Evolutionary conservation across 2,329 filamentous ascomycete genomes (phyloP).

Genomic region (Fusarium redolens): DNA sequence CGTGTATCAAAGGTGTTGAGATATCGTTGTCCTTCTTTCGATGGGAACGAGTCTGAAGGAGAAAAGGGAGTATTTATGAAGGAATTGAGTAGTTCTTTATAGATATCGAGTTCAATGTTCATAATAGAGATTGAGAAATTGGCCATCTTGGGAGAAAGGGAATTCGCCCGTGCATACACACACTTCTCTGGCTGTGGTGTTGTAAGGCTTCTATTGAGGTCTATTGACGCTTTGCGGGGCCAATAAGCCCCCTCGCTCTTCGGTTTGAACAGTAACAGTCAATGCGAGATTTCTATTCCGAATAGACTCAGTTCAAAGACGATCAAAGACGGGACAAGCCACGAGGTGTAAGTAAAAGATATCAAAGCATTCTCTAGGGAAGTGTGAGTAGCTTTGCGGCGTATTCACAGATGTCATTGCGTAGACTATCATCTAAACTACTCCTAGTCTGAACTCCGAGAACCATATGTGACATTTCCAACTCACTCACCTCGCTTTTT

Average conservation of each 20-base stretch:
- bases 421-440: not conserved
- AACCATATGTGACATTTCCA: not conserved
- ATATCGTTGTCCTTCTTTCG: slow-evolving; percentile 35
- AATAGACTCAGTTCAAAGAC: slow-evolving; percentile 2
- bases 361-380: slow-evolving; percentile 2
- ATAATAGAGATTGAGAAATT: not conserved
- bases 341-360: not conserved
- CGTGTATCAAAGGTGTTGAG: slow-evolving; percentile 35
- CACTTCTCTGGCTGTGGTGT: slow-evolving; percentile 8
- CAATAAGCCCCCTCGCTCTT: slow-evolving; percentile 31
- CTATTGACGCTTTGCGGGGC: slow-evolving; percentile 28
- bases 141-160: not conserved
- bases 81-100: slow-evolving; percentile 32
- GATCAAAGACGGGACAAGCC: slow-evolving; percentile 8
- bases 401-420: slow-evolving; percentile 17
- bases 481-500: slow-evolving; percentile 1
- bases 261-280: slow-evolving; percentile 1
- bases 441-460: not conserved
- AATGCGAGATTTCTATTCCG: not conserved
- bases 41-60: slow-evolving; percentile 42
- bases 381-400: slow-evolving; percentile 3
- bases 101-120: slow-evolving; percentile 15
- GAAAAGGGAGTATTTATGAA: slow-evolving; percentile 14
- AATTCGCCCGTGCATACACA: not conserved
- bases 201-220: slow-evolving; percentile 28